phyloP scores from a whole-genome alignment of 805 yeast species.

The Diddensiella caesifluorescens region DNA sequence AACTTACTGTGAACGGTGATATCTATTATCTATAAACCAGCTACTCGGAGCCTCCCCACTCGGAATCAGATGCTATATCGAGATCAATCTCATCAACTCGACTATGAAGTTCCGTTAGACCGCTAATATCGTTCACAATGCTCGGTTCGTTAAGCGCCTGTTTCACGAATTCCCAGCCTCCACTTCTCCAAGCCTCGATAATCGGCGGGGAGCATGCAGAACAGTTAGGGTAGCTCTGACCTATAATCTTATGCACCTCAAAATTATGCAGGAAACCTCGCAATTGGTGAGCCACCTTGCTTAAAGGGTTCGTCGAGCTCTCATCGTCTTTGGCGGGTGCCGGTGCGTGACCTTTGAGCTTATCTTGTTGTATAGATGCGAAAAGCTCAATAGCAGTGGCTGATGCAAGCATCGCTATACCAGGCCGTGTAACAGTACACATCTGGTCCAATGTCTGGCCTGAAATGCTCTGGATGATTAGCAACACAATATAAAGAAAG shows the following conservation, averaged over 20 bases:
- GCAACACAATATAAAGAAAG: constrained; percentile 40
- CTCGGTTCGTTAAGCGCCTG: constrained; percentile 59
- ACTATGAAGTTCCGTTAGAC: constrained; percentile 66
- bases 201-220: constrained; percentile 78
- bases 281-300: constrained; percentile 76
- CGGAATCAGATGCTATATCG: constrained; percentile 14
- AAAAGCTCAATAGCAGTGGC: constrained; percentile 80
- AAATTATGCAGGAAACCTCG: constrained; percentile 77
- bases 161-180: constrained; percentile 80
- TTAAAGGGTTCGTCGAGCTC: constrained; percentile 44
- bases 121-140: constrained; percentile 73
- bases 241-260: constrained; percentile 55
- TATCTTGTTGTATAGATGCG: constrained; percentile 68
- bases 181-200: constrained; percentile 41
- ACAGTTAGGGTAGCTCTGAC: constrained; percentile 72
- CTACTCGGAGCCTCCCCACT: constrained; percentile 10
- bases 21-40: neutral
- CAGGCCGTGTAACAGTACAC: constrained; percentile 98
- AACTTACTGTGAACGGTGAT: too few species aligned
- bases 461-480: constrained; percentile 44
- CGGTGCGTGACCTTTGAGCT: constrained; percentile 42
- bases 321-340: constrained; percentile 22
- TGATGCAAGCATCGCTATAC: constrained; percentile 78
- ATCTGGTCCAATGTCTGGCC: constrained; percentile 92
- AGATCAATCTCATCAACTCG: constrained; percentile 57